Conservation (phyloP, 2,329 filamentous ascomycete genomes). For the Alternaria conjuncta region DNA sequence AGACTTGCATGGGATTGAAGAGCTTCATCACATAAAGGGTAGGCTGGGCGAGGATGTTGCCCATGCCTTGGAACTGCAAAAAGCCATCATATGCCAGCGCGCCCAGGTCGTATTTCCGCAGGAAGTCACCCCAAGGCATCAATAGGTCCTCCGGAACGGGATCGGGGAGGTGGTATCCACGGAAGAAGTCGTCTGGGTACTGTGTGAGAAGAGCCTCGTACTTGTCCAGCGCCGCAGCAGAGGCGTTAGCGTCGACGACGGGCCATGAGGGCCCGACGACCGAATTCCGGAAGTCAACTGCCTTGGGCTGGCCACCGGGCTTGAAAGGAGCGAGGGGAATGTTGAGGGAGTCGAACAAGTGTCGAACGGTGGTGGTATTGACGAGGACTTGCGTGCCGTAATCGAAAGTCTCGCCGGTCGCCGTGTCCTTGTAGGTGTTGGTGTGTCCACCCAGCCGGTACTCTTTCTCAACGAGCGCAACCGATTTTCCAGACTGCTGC, state of each 20-base stretch:
- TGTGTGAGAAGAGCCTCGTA: neutral
- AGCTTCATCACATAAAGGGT: conserved; percentile 2
- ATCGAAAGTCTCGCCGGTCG: conserved; percentile 1
- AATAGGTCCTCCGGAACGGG: neutral
- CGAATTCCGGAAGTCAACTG: neutral
- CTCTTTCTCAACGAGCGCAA: conserved; percentile 3
- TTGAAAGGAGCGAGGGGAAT: neutral
- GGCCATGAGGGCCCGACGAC: neutral
- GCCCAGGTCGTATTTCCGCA: neutral
- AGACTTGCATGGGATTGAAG: conserved; percentile 1
- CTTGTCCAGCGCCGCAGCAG: neutral
- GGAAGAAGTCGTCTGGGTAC: neutral
- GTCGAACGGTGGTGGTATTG: neutral
- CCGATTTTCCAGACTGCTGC: neutral
- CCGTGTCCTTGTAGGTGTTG: conserved; percentile 1
- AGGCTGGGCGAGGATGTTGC: neutral
- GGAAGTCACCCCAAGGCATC: neutral
- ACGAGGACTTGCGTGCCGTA: neutral
- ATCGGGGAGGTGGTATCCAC: neutral
- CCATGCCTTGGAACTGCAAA: neutral
- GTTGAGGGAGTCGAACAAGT: neutral
- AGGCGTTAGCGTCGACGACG: neutral
- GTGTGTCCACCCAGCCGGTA: neutral
- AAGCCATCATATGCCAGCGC: neutral
- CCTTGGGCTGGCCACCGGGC: neutral